Base-by-base conservation (phyloP, 805 yeast genomes). In the Pichia membranifaciens region DNA sequence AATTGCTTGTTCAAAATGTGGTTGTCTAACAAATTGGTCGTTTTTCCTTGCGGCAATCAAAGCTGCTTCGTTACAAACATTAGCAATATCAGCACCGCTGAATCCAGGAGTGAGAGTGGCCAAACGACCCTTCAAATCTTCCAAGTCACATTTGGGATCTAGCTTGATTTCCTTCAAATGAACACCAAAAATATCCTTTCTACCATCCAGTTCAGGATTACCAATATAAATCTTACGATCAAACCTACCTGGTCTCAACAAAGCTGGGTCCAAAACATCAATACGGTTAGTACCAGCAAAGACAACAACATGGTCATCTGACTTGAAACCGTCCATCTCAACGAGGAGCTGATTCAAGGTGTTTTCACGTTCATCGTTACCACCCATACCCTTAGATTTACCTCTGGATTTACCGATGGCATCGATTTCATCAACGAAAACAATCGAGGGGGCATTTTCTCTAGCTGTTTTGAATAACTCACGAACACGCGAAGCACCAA, bases 81-180 rank as follows among this genome's bases (percentile, higher is more conserved):
- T 89, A 48, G 96, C 96, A 62, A 89, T 89, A 65, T 90, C 96
- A 23, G 97, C 97, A 63, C 97, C 97, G 7, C 95, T 81, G 63
- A 89, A 89, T 0, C 97, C 97, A 0, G 97, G 96, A 0, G 97
- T 90, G 66, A 90, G 72, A 1, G 96, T 90, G 22, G 96, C 90
- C 50, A 89, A 72, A 66, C 90, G 79, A 29, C 96, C 96, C 43
- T 87, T 81, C 56, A 88, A 73, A 47, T 74, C 77, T 23, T 81
- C 82, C 36, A 77, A 62, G 33, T 75, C 76, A 23, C 57, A 71
- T 64, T 54, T 70, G 64, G 55, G 68, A 43, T 67, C 66, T 48
- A 75, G 68, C 50, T 76, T 77, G 54, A 85, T 72, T 58, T 80
- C 80, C 35, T 70, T 65, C 63, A 90, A 73, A 59, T 90, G 95